Percentiles rank a stretch among this genome's conserved stretches.
Conservation (phyloP, 2,329 filamentous ascomycete genomes). For the Phialemoniopsis sp. region DNA sequence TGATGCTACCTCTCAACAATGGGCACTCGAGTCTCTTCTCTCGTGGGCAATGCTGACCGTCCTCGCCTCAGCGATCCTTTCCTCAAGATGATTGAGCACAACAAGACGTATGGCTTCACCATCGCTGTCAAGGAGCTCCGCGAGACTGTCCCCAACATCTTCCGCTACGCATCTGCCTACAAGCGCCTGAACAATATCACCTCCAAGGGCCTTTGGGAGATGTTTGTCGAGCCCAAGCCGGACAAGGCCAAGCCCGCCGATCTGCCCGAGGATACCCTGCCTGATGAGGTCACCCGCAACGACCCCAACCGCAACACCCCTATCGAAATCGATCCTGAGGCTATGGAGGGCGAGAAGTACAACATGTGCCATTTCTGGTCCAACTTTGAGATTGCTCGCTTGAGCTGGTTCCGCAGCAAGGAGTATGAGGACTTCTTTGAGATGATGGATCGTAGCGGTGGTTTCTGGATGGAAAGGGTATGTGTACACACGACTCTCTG, state of each 20-base stretch:
- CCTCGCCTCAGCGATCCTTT: constrained; percentile 72
- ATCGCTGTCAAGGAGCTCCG: constrained; percentile 97
- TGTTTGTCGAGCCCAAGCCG: constrained; percentile 86
- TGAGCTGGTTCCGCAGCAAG: constrained; percentile 96
- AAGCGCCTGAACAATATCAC: constrained; percentile 88
- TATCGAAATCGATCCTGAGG: constrained; percentile 82
- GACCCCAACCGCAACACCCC: constrained; percentile 67
- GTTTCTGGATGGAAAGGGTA: constrained; percentile 99
- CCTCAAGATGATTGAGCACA: constrained; percentile 85
- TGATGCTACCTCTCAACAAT: neutral
- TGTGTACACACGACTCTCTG: too few species aligned
- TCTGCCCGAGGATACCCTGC: constrained; percentile 59
- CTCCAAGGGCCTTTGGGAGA: constrained; percentile 94
- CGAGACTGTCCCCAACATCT: constrained; percentile 97
- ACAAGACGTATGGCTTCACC: constrained; percentile 98
- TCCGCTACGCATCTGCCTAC: constrained; percentile 97
- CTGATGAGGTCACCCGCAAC: constrained; percentile 75
- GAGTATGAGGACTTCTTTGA: constrained; percentile 97
- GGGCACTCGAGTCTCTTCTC: neutral
- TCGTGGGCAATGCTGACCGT: constrained; percentile 12
- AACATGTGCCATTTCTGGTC: constrained; percentile 99
- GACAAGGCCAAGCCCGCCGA: constrained; percentile 54
- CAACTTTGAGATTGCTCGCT: constrained; percentile 94
- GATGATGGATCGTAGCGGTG: constrained; percentile 97
- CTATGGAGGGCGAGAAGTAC: constrained; percentile 96